Evolutionary conservation across 2,329 filamentous ascomycete genomes (phyloP).

Genomic region (Chlorencoelia australis): DNA sequence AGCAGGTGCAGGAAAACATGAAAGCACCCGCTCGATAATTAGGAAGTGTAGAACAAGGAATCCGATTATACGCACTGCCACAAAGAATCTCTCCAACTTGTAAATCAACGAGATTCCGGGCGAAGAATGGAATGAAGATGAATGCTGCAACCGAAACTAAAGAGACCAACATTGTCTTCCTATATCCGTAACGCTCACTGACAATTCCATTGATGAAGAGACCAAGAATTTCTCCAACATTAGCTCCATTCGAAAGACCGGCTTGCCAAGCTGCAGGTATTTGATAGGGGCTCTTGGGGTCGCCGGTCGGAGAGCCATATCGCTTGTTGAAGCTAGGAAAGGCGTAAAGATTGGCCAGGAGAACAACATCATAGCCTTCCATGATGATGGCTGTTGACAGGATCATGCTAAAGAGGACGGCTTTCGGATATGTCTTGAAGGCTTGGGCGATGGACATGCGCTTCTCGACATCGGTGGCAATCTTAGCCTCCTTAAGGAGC

Average conservation of each 20-base stretch:
- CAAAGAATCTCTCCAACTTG: conserved; percentile 40
- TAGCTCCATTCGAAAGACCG: conserved; percentile 27
- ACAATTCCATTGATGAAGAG: conserved; percentile 40
- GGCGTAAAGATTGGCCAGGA: conserved; percentile 23
- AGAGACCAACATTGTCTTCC: conserved; percentile 39
- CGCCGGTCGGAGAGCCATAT: conserved; percentile 29
- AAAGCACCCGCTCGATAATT: too few species aligned
- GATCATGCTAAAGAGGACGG: conserved; percentile 70
- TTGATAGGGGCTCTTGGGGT: conserved; percentile 16
- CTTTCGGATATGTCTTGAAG: conserved; percentile 76
- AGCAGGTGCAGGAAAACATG: too few species aligned
- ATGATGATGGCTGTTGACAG: conserved; percentile 89
- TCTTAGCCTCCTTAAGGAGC: conserved; percentile 15
- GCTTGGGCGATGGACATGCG: conserved; percentile 42
- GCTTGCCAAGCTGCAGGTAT: conserved; percentile 29
- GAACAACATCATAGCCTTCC: conserved; percentile 72
- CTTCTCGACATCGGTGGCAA: conserved; percentile 17
- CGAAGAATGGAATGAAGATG: conserved; percentile 41
- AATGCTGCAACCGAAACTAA: conserved; percentile 36
- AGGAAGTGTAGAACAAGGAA: too few species aligned
- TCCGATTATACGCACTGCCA: too few species aligned
- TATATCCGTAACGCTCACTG: conserved; percentile 41
- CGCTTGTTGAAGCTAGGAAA: conserved; percentile 27
- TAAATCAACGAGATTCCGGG: conserved; percentile 35
- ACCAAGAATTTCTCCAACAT: conserved; percentile 35